Evolutionary conservation across 2,329 filamentous ascomycete genomes (phyloP), one percentile per base, ranked within the genome.

Genomic region (Arthrocladium fulminans): DNA sequence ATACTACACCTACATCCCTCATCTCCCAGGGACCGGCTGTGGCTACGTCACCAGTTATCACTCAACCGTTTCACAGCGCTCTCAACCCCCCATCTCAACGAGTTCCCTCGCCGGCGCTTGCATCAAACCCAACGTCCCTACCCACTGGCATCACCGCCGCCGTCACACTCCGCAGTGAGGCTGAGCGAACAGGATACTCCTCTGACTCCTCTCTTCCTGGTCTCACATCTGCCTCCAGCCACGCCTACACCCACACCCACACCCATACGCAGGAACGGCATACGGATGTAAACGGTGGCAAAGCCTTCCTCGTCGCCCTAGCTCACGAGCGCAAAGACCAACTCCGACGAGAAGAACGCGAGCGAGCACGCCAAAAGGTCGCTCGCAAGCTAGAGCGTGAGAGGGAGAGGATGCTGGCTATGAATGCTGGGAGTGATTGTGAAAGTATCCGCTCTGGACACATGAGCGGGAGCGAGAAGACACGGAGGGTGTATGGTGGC

Each of bases 141-240:
- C 23, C 40, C 15, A 3, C 22, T 19, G 23, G 25, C n/a, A 44
- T 23, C 41, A n/a, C 41, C n/a, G n/a, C 27, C 30, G 3, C 41
- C 4, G 41, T 19, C 3, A 19, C 41, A 17, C 12, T 24, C 24
- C 41, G 41, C 41, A 30, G 13, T 17, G 24, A 45, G 3, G 29
- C 30, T 12, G 29, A 45, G 3, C 20, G 19, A 23, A 22, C 29
- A 35, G 32, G 43, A 5, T 45, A 45, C 43, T 23, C 29, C 13
- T 45, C 43, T 37, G 43, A 45, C 43, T 45, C 43, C 2, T 38
- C 43, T 10, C 43, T 35, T n/a, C 3, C 43, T 23, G 32, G 10
- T 29, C 24, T 45, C 12, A 15, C 17, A 3, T 8, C 29, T 2
- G 29, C 17, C 2, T 32, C 42, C 10, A 6, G 13, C 40, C 40